phyloP scores from a whole-genome alignment of 1,284 basidiomycete genomes.

The Marasmius sp. region DNA sequence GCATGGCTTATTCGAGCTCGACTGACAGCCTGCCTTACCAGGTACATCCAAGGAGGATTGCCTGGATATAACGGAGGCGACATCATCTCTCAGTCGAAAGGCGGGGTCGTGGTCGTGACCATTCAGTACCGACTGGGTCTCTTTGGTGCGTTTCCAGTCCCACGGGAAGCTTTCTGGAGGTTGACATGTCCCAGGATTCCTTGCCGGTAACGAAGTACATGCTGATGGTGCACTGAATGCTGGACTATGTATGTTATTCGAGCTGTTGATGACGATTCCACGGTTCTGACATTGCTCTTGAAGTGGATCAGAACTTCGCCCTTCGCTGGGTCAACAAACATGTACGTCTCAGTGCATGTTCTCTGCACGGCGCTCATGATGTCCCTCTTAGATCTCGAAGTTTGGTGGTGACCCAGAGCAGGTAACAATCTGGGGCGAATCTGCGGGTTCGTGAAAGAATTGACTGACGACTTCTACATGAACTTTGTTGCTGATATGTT shows the following conservation, averaged over 20 bases:
- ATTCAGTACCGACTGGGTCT: constrained; percentile 43
- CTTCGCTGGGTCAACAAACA: constrained; percentile 30
- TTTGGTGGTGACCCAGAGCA: constrained; percentile 26
- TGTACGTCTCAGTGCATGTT: constrained; percentile 14
- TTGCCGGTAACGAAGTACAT: constrained; percentile 33
- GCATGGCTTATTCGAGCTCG: background rate
- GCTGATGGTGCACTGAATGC: constrained; percentile 34
- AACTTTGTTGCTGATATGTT: background rate
- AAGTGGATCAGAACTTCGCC: constrained; percentile 28
- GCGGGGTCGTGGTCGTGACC: constrained; percentile 33
- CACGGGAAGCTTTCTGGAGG: background rate
- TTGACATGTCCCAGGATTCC: constrained; percentile 25
- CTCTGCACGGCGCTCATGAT: background rate
- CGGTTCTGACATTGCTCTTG: background rate
- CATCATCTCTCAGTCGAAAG: constrained; percentile 25
- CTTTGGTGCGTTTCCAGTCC: constrained; percentile 24
- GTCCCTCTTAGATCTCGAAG: constrained; percentile 18
- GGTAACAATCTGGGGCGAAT: constrained; percentile 33
- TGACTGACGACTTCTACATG: too few species aligned
- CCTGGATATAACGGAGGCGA: background rate
- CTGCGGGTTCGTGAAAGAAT: constrained; percentile 26
- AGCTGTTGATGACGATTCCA: background rate
- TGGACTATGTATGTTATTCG: constrained; percentile 29
- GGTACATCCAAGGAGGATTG: constrained; percentile 1
- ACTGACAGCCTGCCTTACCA: background rate